Evolutionary conservation across 768 basidiomycete species (phyloP).

Genomic region (Lentinula detonsa): DNA sequence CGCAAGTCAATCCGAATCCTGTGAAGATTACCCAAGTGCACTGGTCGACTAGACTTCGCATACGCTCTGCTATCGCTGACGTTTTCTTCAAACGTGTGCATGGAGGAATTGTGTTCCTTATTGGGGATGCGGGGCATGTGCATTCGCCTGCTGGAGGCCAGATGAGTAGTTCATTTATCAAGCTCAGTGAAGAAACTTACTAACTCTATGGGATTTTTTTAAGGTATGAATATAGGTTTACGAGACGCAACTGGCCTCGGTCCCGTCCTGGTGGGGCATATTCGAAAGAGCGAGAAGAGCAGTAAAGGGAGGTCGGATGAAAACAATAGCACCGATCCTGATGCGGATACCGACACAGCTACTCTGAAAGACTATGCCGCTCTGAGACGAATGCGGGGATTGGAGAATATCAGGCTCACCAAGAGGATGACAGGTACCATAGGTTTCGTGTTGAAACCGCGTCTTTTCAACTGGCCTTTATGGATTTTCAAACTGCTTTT

Average conservation of each 20-base stretch:
- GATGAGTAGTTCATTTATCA: not conserved
- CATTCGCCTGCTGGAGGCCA: slow-evolving; percentile 14
- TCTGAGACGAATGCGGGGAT: not conserved
- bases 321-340: not conserved
- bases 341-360: not conserved
- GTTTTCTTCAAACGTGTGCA: slow-evolving; percentile 23
- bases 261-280: slow-evolving; percentile 12
- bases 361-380: slow-evolving; percentile 1
- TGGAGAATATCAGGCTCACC: slow-evolving; percentile 6
- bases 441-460: not conserved
- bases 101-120: slow-evolving; percentile 13
- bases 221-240: slow-evolving; percentile 23
- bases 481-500: not conserved
- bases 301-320: too few species aligned
- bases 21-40: slow-evolving; percentile 22
- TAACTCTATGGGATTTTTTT: slow-evolving; percentile 6
- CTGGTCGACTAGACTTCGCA: slow-evolving; percentile 33
- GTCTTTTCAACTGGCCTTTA: not conserved
- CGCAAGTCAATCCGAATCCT: slow-evolving; percentile 18
- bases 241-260: slow-evolving; percentile 18
- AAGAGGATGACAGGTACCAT: not conserved
- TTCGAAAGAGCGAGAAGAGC: not conserved
- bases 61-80: slow-evolving; percentile 29
- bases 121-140: slow-evolving; percentile 21
- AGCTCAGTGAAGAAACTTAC: not conserved